Base-by-base conservation (phyloP, 352 stramenopile species). In the Phytopythium helicoides region DNA sequence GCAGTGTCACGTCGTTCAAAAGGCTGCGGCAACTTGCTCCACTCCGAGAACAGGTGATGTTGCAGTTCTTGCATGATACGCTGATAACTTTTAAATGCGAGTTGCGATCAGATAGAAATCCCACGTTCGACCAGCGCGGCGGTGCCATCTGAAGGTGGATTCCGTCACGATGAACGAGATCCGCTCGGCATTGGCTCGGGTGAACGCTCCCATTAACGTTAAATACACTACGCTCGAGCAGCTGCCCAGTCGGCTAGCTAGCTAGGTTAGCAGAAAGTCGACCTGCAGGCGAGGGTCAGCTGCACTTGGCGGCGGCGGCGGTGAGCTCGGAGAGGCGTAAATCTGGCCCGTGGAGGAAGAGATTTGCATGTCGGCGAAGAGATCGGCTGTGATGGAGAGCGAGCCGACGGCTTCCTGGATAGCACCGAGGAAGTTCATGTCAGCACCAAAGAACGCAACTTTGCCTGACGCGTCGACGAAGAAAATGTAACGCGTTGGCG, bases 301-400 rank as follows among this genome's bases (percentile, higher is more conserved):
- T 37, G 12, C 36, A 7, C n/a, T 9, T 12, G 28, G n/a, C 28
- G 14, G 23, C 42, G 42, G 23, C 11, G 44, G 25, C 31, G 26
- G 8, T 10, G 3, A 19, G 5, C 3, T 21, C 16, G 18, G 44
- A n/a, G 45, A 48, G 44, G 51, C 72, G 31, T 45, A 47, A 47
- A 87, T 89, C 49, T 85, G 71, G 8, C 76, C 70, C 2, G 79
- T 86, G 28, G 56, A 41, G 25, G 71, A 86, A 34, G 76, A 77
- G 39, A 89, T 79, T 9, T 74, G 70, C 18, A 76, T 59, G 36
- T 56, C 64, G 0, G 59, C 36, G 44, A 87, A 75, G 50, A 81
- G 71, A n/a, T 37, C 33, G 8, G 62, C 64, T 3, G 73, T 75
- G 33, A 73, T 71, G 19, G 65, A 45, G n/a, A 89, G 56, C 21